These are phyloP conservation scores for Begonia masoniana DNA, from an alignment of 306 rosid species.

Conservation along the genomic window DNA sequence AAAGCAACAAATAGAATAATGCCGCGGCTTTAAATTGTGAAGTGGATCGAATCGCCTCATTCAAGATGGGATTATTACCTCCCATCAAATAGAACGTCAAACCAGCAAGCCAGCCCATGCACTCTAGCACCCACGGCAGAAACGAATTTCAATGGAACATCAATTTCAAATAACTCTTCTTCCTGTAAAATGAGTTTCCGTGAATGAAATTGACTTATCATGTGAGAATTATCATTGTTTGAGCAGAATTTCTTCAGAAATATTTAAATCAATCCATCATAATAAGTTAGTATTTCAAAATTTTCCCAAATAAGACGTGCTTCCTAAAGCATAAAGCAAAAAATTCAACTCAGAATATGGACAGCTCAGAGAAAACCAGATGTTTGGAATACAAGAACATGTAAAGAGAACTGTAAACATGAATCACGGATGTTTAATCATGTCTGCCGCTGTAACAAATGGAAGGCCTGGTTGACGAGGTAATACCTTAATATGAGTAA, in stretches of 20 bases:
- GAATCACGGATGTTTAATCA: not conserved
- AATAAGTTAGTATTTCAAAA: too few species aligned
- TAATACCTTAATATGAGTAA: constrained; percentile 54
- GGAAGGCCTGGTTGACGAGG: not conserved
- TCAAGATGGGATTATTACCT: constrained; percentile 35
- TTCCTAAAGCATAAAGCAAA: too few species aligned
- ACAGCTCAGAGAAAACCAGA: too few species aligned
- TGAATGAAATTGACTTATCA: not conserved
- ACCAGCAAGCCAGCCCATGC: constrained; percentile 98
- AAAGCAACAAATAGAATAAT: constrained; percentile 4
- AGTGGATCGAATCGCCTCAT: not conserved
- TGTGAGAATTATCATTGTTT: not conserved
- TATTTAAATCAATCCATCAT: too few species aligned
- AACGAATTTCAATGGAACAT: constrained; percentile 66
- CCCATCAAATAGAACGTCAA: constrained; percentile 85
- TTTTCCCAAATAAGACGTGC: too few species aligned
- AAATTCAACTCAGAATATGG: too few species aligned
- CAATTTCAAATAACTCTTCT: constrained; percentile 80
- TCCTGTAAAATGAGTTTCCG: constrained; percentile 30
- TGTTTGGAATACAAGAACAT: too few species aligned
- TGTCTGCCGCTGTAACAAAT: not conserved
- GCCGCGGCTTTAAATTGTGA: not conserved
- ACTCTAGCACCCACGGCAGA: constrained; percentile 83
- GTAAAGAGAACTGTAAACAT: not conserved
- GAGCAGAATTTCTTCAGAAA: not conserved